Evolutionary conservation across 768 basidiomycete genomes (phyloP).

Genomic region (Leccinum truebloodii): DNA sequence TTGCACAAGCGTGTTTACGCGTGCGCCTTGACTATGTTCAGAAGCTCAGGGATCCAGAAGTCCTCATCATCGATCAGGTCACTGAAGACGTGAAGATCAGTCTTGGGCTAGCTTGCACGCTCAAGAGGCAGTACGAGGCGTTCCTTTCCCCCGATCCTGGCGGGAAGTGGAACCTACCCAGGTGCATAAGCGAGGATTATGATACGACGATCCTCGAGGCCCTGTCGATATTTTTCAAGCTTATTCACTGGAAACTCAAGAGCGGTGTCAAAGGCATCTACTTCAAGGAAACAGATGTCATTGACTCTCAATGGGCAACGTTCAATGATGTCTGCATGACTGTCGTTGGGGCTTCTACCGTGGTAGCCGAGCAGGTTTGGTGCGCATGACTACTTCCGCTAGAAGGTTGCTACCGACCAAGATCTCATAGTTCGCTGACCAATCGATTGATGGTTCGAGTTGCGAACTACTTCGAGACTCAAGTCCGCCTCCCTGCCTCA

Average conservation of each 20-base stretch:
- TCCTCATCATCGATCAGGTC: constrained; percentile 92
- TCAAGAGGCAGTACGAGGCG: constrained; percentile 93
- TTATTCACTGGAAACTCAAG: constrained; percentile 96
- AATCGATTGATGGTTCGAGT: constrained; percentile 93
- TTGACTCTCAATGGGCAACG: constrained; percentile 95
- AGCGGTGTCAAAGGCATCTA: constrained; percentile 89
- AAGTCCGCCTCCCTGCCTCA: constrained; percentile 75
- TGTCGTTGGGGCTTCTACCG: constrained; percentile 80
- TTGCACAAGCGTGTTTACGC: constrained; percentile 88
- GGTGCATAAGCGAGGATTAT: constrained; percentile 88
- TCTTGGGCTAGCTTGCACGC: constrained; percentile 89
- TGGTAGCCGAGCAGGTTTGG: constrained; percentile 97
- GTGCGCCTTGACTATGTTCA: constrained; percentile 87
- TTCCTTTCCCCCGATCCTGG: constrained; percentile 85
- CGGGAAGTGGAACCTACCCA: constrained; percentile 86
- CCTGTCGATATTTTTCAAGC: constrained; percentile 84
- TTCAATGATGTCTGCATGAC: constrained; percentile 91
- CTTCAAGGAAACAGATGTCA: constrained; percentile 97
- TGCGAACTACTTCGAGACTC: constrained; percentile 92
- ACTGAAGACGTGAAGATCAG: constrained; percentile 89
- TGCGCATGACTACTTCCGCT: constrained; percentile 38
- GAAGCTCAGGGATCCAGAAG: constrained; percentile 84
- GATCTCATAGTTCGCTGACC: constrained; percentile 69
- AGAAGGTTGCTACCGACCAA: neutral
- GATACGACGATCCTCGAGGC: constrained; percentile 88